Conservation (phyloP, 2,329 filamentous ascomycete genomes). For the Venturiaceae sp. region DNA sequence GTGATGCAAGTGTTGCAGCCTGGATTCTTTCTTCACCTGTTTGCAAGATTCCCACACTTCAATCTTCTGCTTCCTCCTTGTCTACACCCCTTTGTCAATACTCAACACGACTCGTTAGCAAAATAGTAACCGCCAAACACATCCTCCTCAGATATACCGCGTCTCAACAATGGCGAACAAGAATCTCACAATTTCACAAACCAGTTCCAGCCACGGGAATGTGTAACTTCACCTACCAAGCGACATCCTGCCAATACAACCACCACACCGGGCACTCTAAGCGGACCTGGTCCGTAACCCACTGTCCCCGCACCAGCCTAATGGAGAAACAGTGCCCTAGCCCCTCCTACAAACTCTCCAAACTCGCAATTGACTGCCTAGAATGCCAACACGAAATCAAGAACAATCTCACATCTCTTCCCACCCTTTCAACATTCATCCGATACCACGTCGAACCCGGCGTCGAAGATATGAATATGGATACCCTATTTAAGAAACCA, state of each 20-base stretch:
- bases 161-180: too few relatives aligned
- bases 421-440: neutral
- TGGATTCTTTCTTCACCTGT: too few relatives aligned
- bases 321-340: neutral
- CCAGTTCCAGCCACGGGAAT: neutral
- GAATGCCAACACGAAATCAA: neutral
- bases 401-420: neutral
- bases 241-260: neutral
- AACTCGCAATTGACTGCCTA: neutral
- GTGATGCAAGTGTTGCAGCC: too few relatives aligned
- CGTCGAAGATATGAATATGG: neutral
- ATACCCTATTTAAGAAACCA: neutral
- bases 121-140: too few relatives aligned
- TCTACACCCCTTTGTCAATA: too few relatives aligned
- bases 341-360: neutral
- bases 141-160: too few relatives aligned
- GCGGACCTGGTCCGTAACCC: neutral
- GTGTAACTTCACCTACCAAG: neutral
- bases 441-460: neutral
- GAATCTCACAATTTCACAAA: too few relatives aligned
- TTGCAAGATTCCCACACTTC: too few relatives aligned
- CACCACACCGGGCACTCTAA: neutral
- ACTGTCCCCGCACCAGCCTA: neutral
- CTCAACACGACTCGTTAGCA: too few relatives aligned
- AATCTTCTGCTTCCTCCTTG: too few relatives aligned